A percentile compares a stretch with the other conserved stretches of the same genome.
Conservation (phyloP, 2,329 filamentous ascomycete genomes). For the Aspergillus sp. region DNA sequence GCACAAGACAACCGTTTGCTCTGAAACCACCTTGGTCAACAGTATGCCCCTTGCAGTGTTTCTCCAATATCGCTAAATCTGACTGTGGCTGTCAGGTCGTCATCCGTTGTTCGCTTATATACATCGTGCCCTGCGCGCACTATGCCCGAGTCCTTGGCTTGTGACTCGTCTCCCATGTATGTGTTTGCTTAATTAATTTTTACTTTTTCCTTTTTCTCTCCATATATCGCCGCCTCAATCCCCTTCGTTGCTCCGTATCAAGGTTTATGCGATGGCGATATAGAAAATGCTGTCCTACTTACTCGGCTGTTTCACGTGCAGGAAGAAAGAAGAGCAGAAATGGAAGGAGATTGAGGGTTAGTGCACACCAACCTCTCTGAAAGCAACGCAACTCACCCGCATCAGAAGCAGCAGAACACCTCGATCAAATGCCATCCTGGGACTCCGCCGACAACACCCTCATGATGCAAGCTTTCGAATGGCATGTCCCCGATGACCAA, state of each 20-base stretch:
- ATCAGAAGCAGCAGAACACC: constrained; percentile 17
- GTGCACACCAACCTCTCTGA: not conserved
- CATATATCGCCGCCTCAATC: not conserved
- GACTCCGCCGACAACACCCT: constrained; percentile 33
- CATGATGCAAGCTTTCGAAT: constrained; percentile 66
- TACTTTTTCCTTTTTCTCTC: not conserved
- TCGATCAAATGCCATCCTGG: constrained; percentile 26
- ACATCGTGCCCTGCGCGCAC: no score
- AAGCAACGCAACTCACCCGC: not conserved
- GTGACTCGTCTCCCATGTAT: no score
- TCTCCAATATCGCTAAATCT: no score
- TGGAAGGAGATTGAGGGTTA: constrained; percentile 21
- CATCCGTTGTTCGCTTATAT: no score
- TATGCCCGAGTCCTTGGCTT: no score
- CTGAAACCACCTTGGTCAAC: no score
- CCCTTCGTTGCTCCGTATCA: no score
- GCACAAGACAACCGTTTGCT: no score
- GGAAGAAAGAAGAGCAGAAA: constrained; percentile 8
- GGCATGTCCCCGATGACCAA: constrained; percentile 58
- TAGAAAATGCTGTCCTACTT: constrained; percentile 4
- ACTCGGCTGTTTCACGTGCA: constrained; percentile 4
- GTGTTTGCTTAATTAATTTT: no score
- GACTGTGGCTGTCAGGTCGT: no score
- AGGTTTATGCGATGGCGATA: not conserved
- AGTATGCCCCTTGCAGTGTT: no score